Conservation (phyloP, 495 filamentous ascomycete species). For the Patellaria atrata region DNA sequence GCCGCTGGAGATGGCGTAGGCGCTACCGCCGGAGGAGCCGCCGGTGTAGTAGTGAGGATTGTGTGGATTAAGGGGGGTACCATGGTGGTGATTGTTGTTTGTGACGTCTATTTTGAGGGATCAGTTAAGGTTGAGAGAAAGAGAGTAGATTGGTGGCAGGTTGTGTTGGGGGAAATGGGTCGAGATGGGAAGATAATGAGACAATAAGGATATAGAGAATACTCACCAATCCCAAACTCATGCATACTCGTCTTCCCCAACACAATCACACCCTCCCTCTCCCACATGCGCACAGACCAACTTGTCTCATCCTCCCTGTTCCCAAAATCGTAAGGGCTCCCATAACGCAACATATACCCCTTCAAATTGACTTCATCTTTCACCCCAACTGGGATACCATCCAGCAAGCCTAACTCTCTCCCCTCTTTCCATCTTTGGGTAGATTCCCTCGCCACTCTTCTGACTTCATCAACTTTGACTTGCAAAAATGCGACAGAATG, state of each 20-base stretch:
- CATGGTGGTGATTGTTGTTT: slow-evolving; percentile 68
- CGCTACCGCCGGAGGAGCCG: slow-evolving; percentile 75
- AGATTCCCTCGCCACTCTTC: slow-evolving; percentile 53
- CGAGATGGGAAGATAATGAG: too few species aligned
- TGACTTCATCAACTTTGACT: slow-evolving; percentile 42
- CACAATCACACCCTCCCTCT: slow-evolving; percentile 67
- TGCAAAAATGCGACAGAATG: slow-evolving; percentile 59
- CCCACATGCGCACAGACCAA: slow-evolving; percentile 64
- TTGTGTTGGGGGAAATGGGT: too few species aligned
- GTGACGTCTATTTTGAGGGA: slow-evolving; percentile 63
- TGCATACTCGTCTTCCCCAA: slow-evolving; percentile 87
- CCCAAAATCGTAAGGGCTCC: slow-evolving; percentile 31
- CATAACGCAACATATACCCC: slow-evolving; percentile 52
- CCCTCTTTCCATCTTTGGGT: slow-evolving; percentile 54
- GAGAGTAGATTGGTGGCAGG: too few species aligned
- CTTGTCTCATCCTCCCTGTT: slow-evolving; percentile 40
- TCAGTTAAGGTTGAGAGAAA: too few species aligned
- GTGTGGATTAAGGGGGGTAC: slow-evolving; percentile 74
- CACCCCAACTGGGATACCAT: slow-evolving; percentile 75
- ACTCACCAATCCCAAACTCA: slow-evolving; percentile 60
- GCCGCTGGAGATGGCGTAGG: slow-evolving; percentile 60
- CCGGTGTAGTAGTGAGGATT: slow-evolving; percentile 72
- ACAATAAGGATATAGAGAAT: background rate
- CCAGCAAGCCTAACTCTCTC: slow-evolving; percentile 48
- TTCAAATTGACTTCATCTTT: slow-evolving; percentile 74